phyloP scores from a whole-genome alignment of 2,329 filamentous ascomycete species.

The Aspergillus sp. region DNA sequence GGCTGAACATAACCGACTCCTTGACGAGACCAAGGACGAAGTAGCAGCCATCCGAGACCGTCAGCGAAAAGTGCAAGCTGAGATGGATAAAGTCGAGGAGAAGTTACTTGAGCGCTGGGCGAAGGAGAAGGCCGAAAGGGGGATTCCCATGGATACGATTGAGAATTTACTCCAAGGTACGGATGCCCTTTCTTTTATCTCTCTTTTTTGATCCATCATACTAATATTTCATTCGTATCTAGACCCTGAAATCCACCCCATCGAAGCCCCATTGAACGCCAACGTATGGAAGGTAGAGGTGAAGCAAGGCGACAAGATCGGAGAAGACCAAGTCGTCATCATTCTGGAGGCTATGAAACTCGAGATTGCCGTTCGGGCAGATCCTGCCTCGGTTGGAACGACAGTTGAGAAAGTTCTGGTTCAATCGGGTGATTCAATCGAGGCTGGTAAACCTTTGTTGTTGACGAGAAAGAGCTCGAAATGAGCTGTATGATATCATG shows the following conservation, averaged over 20 bases:
- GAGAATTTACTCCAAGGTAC: constrained; percentile 45
- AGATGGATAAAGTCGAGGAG: constrained; percentile 35
- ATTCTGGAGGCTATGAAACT: constrained; percentile 57
- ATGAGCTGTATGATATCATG: constrained; percentile 1
- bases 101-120: constrained; percentile 33
- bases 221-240: neutral
- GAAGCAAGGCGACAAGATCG: constrained; percentile 37
- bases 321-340: constrained; percentile 39
- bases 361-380: constrained; percentile 45
- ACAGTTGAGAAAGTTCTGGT: constrained; percentile 37
- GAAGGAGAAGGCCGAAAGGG: constrained; percentile 43
- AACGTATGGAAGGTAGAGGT: constrained; percentile 53
- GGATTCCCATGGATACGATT: constrained; percentile 47
- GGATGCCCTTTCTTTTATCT: constrained; percentile 1
- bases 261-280: constrained; percentile 44
- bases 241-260: constrained; percentile 32
- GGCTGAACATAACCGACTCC: constrained; percentile 49
- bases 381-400: constrained; percentile 19
- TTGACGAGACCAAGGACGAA: constrained; percentile 44
- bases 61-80: constrained; percentile 46
- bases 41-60: constrained; percentile 41
- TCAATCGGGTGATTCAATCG: constrained; percentile 36
- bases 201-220: neutral
- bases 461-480: constrained; percentile 15
- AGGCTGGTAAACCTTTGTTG: constrained; percentile 29